phyloP scores from a whole-genome alignment of 441 rosid genomes.

The Bocquillonia castaneifolia region DNA sequence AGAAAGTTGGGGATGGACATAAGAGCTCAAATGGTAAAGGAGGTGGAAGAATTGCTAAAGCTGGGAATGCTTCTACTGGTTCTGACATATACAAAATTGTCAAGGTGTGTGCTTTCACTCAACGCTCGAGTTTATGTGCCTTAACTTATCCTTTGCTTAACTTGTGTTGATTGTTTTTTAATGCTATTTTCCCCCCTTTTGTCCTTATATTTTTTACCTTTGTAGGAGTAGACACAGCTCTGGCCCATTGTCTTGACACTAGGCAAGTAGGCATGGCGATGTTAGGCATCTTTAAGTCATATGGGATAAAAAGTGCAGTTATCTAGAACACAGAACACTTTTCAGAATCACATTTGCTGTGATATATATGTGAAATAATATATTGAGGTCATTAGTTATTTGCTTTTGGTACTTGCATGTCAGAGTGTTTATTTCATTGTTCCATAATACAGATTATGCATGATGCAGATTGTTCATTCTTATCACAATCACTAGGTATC shows the following conservation, averaged over 20 bases:
- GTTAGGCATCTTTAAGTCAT: neutral
- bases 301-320: neutral
- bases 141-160: neutral
- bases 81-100: slow-evolving; percentile 94
- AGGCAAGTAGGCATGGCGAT: neutral
- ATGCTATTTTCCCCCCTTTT: neutral
- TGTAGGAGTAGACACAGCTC: neutral
- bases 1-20: slow-evolving; percentile 51
- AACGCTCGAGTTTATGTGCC: neutral
- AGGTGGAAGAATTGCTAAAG: slow-evolving; percentile 70
- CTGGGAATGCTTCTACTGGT: slow-evolving; percentile 64
- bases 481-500: neutral
- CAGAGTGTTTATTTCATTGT: neutral
- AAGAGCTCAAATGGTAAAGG: slow-evolving; percentile 64
- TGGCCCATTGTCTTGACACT: neutral
- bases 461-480: neutral
- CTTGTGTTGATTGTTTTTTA: neutral
- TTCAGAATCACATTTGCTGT: neutral
- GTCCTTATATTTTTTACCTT: neutral
- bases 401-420: neutral
- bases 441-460: neutral
- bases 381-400: neutral
- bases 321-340: neutral
- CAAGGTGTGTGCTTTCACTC: slow-evolving; percentile 47
- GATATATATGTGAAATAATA: no score